These are phyloP conservation scores for Citrus maxima DNA, from an alignment of 345 rosid genomes.

Conservation along the genomic window DNA sequence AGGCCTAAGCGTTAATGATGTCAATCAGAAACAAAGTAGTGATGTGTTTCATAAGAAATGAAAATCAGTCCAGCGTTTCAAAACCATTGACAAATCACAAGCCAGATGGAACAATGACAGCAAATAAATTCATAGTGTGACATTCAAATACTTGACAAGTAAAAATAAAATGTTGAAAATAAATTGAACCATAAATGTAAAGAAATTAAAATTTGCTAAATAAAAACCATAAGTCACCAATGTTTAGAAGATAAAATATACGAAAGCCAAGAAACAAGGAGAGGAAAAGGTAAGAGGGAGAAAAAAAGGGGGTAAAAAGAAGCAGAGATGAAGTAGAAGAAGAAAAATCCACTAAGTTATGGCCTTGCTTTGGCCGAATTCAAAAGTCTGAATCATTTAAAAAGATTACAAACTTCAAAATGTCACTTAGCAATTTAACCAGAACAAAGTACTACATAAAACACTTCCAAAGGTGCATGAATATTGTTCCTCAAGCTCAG, in stretches of 20 bases:
- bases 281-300: neutral
- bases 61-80: neutral
- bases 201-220: neutral
- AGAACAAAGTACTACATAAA: slow-evolving; percentile 21
- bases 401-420: slow-evolving; percentile 21
- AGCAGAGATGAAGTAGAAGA: slow-evolving; percentile 1
- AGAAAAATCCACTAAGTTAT: slow-evolving; percentile 2
- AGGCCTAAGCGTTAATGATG: neutral
- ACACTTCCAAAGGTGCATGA: slow-evolving; percentile 29
- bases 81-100: neutral
- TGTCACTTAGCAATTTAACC: slow-evolving; percentile 13
- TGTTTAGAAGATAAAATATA: neutral
- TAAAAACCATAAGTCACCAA: neutral
- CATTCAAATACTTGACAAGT: neutral
- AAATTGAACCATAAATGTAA: neutral
- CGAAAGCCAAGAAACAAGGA: neutral
- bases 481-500: slow-evolving; percentile 48
- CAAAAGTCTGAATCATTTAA: slow-evolving; percentile 14
- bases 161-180: neutral
- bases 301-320: neutral
- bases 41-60: neutral
- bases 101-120: neutral
- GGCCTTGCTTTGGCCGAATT: slow-evolving; percentile 6
- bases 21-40: neutral
- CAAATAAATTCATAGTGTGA: neutral